Evolutionary conservation across 441 rosid genomes (phyloP), one percentile per base, ranked within the genome.

Genomic region (Erodium texanum): DNA sequence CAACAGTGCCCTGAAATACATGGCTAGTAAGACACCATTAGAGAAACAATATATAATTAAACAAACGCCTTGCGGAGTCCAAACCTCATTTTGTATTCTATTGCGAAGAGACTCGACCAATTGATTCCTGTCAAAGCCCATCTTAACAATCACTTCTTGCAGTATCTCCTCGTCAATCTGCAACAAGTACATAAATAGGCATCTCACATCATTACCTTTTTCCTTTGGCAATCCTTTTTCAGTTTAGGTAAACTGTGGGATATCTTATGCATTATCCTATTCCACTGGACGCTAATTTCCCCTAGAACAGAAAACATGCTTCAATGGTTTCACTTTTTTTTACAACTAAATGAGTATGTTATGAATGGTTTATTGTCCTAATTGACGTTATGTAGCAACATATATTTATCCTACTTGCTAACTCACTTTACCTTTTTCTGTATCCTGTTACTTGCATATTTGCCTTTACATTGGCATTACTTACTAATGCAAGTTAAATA

Each of bases 131-230:
- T 88, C 96, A 81, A 94, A 94, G 59, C 96, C 90, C 92, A 85
- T 80, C 68, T 82, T 88, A 29, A 91, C 29, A 27, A 27, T 74
- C 59, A 94, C 97, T 79, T 91, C 96, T 85, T 85, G 95, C 71
- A 94, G 85, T 65, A 92, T 87, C 76, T 94, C 99, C 76, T 94
- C 99, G 58, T 94, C 97, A 78, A 92, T 88, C 99, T 94, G 86
- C 75, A 83, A 70, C 45, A 41, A 24, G 9, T 36, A 56, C 24
- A 66, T 27, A 68, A 23, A 3, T 38, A 24, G 45, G 34, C 38
- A 0, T n/a, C n/a, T 36, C 29, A 1, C 4, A 27, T 24, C 34
- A 23, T 11, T 32, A 65, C 52, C 66, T 54, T 52, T 52, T 52
- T 4, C 59, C 8, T 54, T 18, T 16, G 10, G 11, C 7, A 18